phyloP scores from a whole-genome alignment of 192 early-diverging fungal species.

The Gryganskiella cystojenkinii region DNA sequence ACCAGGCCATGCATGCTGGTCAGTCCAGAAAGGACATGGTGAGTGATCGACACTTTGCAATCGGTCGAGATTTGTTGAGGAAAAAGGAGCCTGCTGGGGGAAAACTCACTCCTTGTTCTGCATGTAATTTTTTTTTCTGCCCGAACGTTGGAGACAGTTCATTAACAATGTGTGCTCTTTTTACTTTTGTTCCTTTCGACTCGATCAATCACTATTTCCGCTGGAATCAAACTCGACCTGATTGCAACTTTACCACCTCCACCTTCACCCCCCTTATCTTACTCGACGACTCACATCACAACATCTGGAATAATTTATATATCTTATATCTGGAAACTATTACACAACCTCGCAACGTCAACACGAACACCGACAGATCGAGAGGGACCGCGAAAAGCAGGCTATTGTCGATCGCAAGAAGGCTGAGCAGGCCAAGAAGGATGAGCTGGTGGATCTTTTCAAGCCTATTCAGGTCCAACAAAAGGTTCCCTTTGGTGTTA shows the following conservation, averaged over 20 bases:
- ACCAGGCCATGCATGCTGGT: slow-evolving; percentile 75
- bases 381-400: slow-evolving; percentile 73
- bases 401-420: slow-evolving; percentile 73
- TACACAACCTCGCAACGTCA: too few relatives aligned
- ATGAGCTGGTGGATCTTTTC: slow-evolving; percentile 91
- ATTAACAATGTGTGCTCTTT: too few relatives aligned
- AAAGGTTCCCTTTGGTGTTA: slow-evolving; percentile 98
- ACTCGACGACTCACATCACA: background rate
- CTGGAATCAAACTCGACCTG: background rate
- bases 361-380: slow-evolving; percentile 56
- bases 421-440: slow-evolving; percentile 87
- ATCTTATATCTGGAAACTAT: too few relatives aligned
- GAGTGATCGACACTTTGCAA: too few relatives aligned
- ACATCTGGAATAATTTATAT: too few relatives aligned
- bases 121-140: background rate
- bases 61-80: too few relatives aligned
- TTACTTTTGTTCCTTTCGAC: too few relatives aligned
- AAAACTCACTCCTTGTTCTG: too few relatives aligned
- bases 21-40: slow-evolving; percentile 64
- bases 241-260: background rate
- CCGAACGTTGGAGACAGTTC: too few relatives aligned
- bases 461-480: slow-evolving; percentile 85
- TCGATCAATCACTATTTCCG: too few relatives aligned
- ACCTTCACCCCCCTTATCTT: background rate
- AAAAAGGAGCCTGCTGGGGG: too few relatives aligned